phyloP scores from a whole-genome alignment of 306 rosid genomes.

The Glycyrrhiza uralensis region DNA sequence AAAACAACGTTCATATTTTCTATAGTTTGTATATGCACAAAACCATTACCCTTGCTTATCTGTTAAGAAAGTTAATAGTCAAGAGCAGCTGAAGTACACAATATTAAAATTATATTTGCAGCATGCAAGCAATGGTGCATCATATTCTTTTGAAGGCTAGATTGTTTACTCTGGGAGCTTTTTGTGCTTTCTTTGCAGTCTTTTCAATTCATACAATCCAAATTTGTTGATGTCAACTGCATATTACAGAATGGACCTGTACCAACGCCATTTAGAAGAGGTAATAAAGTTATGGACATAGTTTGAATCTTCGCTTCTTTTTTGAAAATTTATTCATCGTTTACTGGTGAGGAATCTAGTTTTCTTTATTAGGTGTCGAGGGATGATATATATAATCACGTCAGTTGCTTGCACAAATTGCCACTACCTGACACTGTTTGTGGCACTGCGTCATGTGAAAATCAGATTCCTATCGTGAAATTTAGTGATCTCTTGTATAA shows the following conservation, averaged over 20 bases:
- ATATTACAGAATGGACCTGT: constrained; percentile 75
- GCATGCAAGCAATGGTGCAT: not conserved
- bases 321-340: not conserved
- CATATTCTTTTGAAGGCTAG: constrained; percentile 10
- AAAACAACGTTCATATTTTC: not conserved
- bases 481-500: not conserved
- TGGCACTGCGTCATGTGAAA: not conserved
- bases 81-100: not conserved
- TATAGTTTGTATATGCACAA: not conserved
- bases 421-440: not conserved
- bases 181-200: constrained; percentile 54
- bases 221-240: constrained; percentile 88
- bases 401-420: not conserved
- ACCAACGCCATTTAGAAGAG: constrained; percentile 77
- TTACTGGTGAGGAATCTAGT: not conserved
- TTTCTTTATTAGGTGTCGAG: not conserved
- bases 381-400: not conserved
- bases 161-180: constrained; percentile 13
- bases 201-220: constrained; percentile 82
- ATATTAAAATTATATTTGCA: constrained; percentile 7
- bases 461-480: not conserved
- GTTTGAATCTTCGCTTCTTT: constrained; percentile 5
- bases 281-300: constrained; percentile 34
- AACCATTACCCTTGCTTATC: not conserved
- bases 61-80: constrained; percentile 10